Conservation (phyloP, 139 green algal species). For the Chlamydomonas schloesseri region DNA sequence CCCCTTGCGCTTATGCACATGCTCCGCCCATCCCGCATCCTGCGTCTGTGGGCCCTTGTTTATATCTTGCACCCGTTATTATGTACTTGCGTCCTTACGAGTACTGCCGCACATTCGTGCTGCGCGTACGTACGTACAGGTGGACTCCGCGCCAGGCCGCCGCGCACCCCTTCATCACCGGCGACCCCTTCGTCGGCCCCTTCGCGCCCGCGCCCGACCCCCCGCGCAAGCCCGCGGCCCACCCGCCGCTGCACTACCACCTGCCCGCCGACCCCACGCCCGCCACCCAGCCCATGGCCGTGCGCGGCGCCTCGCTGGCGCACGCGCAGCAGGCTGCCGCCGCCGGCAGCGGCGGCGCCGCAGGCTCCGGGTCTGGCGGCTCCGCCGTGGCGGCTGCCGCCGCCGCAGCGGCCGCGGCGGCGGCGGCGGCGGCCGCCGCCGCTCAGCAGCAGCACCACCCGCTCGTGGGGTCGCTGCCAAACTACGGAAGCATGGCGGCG, state of each 20-base stretch:
- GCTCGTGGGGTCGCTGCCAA: slow-evolving; percentile 6
- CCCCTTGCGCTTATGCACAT: too few species aligned
- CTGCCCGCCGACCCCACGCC: slow-evolving; percentile 4
- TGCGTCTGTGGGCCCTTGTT: too few species aligned
- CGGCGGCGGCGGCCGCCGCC: background rate
- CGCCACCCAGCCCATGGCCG: background rate
- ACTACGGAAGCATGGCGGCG: background rate
- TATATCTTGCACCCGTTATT: too few species aligned
- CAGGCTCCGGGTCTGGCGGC: background rate
- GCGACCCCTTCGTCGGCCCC: slow-evolving; percentile 75
- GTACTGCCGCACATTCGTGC: background rate
- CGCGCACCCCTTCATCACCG: slow-evolving; percentile 92
- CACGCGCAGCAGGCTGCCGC: background rate
- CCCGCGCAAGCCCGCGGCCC: background rate
- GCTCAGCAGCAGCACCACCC: background rate
- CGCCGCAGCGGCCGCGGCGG: slow-evolving; percentile 7
- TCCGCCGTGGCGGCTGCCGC: background rate
- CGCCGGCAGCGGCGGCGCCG: background rate
- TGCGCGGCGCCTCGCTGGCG: background rate
- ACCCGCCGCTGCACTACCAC: background rate
- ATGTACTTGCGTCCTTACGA: too few species aligned
- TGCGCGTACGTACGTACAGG: slow-evolving; percentile 33
- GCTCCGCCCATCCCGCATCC: too few species aligned
- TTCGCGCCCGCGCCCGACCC: slow-evolving; percentile 76
- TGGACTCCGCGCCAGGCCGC: slow-evolving; percentile 88